These are phyloP conservation scores for Aspergillus funiculosus DNA, from an alignment of 495 filamentous ascomycete species.

Conservation along the genomic window DNA sequence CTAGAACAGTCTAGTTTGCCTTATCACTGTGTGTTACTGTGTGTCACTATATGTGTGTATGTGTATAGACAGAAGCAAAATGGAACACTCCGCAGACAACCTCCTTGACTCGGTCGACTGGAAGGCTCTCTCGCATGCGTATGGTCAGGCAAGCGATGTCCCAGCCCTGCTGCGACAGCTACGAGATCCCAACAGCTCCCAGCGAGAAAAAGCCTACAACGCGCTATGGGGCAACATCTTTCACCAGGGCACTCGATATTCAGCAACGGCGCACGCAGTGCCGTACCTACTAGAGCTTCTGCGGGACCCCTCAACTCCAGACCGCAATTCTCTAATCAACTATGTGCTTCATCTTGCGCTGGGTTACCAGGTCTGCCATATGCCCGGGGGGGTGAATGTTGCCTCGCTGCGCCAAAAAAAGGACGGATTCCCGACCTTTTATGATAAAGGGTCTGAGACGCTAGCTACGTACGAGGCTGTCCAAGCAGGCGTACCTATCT, in stretches of 20 bases:
- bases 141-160: conserved; percentile 1
- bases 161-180: neutral
- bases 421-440: no score
- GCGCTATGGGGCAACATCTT: conserved; percentile 1
- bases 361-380: neutral
- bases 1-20: no score
- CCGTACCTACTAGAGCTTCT: neutral
- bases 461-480: conserved; percentile 3
- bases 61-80: no score
- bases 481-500: neutral
- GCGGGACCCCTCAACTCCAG: neutral
- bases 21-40: no score
- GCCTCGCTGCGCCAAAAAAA: neutral
- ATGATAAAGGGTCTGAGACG: neutral
- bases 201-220: neutral
- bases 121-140: neutral
- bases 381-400: neutral
- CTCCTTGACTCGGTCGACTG: conserved; percentile 1
- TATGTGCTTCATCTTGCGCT: conserved; percentile 1
- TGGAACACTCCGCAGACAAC: neutral
- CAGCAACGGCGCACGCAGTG: conserved; percentile 3
- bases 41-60: no score
- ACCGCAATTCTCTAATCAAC: neutral
- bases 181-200: neutral
- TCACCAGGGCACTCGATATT: conserved; percentile 1